These are phyloP conservation scores for Hymenoscyphus fraxineus DNA, from an alignment of 2,329 filamentous ascomycete species.

Conservation along the genomic window DNA sequence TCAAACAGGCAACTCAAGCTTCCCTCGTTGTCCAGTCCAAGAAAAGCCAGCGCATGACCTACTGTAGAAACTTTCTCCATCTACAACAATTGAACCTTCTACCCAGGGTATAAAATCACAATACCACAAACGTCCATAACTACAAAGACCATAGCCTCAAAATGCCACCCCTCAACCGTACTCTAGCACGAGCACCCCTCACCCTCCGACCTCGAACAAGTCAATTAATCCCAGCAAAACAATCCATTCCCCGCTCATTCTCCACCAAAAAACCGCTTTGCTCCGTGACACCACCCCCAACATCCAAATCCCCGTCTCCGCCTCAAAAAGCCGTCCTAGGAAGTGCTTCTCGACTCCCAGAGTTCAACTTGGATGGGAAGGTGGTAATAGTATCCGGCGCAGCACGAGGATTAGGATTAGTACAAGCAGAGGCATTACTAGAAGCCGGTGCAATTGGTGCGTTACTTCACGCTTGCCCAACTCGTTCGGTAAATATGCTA, in stretches of 20 bases:
- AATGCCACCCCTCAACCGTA: background rate
- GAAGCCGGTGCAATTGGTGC: conserved; percentile 68
- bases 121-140: background rate
- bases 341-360: conserved; percentile 34
- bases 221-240: too few relatives aligned
- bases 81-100: background rate
- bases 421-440: conserved; percentile 67
- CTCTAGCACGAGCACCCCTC: background rate
- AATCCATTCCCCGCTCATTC: background rate
- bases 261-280: background rate
- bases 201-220: background rate
- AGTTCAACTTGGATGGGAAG: conserved; percentile 67
- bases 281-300: background rate
- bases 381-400: conserved; percentile 69
- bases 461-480: conserved; percentile 13
- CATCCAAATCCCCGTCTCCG: background rate
- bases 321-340: background rate
- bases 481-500: background rate
- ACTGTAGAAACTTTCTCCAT: background rate
- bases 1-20: background rate
- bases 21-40: background rate
- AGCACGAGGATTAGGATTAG: conserved; percentile 68
- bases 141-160: background rate
- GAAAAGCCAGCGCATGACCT: background rate
- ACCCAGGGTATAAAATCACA: background rate